A percentile compares a stretch with the other conserved stretches of the same genome.
Evolutionary conservation across 805 yeast genomes (phyloP).

Genomic region (Candida caryicola): DNA sequence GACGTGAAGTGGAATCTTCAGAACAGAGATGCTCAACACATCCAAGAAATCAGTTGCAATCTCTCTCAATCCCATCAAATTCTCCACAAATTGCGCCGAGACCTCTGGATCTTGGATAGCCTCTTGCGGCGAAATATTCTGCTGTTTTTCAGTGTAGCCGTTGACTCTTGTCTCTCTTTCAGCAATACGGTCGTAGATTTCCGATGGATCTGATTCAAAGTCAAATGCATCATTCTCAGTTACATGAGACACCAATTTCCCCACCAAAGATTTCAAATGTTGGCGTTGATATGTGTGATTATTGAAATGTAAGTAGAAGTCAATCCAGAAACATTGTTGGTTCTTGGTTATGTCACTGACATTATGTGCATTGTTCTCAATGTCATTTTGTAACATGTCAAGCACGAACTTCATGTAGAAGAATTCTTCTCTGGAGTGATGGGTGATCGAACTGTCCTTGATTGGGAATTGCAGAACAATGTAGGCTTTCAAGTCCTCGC

Average conservation of each 20-base stretch:
- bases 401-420: conserved; percentile 60
- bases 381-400: conserved; percentile 41
- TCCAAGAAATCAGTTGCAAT: conserved; percentile 59
- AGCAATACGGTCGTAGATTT: conserved; percentile 45
- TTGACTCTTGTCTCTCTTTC: conserved; percentile 33
- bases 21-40: conserved; percentile 43
- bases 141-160: conserved; percentile 35
- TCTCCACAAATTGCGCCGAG: conserved; percentile 63
- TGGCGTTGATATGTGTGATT: conserved; percentile 49
- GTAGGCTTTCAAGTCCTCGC: conserved; percentile 21
- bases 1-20: conserved; percentile 36
- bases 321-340: conserved; percentile 43
- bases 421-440: conserved; percentile 65
- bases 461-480: conserved; percentile 32
- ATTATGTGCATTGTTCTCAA: conserved; percentile 24
- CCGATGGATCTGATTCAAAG: conserved; percentile 78
- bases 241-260: conserved; percentile 36
- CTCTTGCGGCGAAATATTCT: conserved; percentile 48
- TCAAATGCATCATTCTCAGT: conserved; percentile 51
- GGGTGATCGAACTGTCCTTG: conserved; percentile 24
- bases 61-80: conserved; percentile 74
- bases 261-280: conserved; percentile 39
- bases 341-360: conserved; percentile 40
- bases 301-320: conserved; percentile 41
- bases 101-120: conserved; percentile 84